Percentiles rank a stretch among this genome's conserved stretches.
phyloP scores from a whole-genome alignment of 805 yeast species.

The Candida ovalis region DNA sequence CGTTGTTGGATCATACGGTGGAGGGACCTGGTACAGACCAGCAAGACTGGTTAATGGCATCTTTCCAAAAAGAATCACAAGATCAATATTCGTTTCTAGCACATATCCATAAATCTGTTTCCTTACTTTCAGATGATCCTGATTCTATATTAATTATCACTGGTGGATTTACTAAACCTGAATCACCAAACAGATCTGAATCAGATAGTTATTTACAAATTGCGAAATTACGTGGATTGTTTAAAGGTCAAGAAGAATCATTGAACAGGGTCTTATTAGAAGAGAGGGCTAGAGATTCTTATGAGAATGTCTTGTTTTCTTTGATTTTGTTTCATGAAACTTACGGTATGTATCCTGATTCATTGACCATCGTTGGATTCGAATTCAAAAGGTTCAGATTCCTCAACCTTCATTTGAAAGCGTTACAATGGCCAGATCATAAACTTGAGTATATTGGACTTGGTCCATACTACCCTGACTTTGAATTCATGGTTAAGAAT shows the following conservation, averaged over 20 bases:
- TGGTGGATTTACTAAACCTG: conserved; percentile 71
- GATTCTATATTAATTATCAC: conserved; percentile 24
- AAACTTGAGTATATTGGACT: conserved; percentile 51
- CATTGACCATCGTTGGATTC: conserved; percentile 63
- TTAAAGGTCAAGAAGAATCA: conserved; percentile 3
- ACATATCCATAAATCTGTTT: conserved; percentile 50
- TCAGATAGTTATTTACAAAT: conserved; percentile 52
- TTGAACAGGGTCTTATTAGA: conserved; percentile 44
- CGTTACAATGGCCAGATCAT: conserved; percentile 39
- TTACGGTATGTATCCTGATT: conserved; percentile 43
- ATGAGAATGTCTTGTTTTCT: conserved; percentile 69
- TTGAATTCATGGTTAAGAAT: background rate
- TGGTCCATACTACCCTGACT: conserved; percentile 46
- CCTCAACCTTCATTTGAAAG: conserved; percentile 48
- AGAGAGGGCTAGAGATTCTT: conserved; percentile 75
- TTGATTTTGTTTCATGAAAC: conserved; percentile 49
- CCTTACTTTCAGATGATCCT: conserved; percentile 26
- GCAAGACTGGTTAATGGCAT: conserved; percentile 62
- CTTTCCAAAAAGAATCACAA: conserved; percentile 64
- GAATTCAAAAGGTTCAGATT: conserved; percentile 69
- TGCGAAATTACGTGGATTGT: conserved; percentile 33
- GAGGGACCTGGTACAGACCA: conserved; percentile 42
- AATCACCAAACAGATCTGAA: conserved; percentile 50
- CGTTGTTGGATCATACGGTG: background rate
- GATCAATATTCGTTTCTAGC: conserved; percentile 65